phyloP scores from a whole-genome alignment of 495 filamentous ascomycete genomes.

The Aspergillus nanangensis region DNA sequence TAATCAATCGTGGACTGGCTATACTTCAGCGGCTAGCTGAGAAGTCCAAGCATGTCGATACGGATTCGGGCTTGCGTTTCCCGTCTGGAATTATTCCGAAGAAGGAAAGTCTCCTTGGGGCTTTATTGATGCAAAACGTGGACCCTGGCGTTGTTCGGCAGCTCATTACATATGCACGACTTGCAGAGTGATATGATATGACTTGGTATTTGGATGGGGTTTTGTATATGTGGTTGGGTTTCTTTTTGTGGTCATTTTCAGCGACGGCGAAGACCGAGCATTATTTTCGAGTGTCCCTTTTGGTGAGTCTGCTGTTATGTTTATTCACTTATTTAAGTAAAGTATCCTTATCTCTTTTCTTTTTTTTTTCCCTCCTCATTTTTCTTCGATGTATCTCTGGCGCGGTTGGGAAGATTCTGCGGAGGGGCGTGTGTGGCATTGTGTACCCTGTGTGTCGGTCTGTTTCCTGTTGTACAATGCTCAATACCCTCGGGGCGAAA shows the following conservation, averaged over 20 bases:
- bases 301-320: constrained; percentile 26
- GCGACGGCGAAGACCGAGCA: constrained; percentile 12
- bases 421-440: constrained; percentile 36
- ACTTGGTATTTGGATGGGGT: constrained; percentile 23
- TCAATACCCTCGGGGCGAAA: constrained; percentile 39
- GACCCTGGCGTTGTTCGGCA: constrained; percentile 63
- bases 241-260: constrained; percentile 18
- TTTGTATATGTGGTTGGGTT: constrained; percentile 12
- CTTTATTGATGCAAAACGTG: constrained; percentile 58
- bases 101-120: constrained; percentile 65
- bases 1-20: constrained; percentile 65
- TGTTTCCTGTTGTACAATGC: constrained; percentile 36
- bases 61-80: constrained; percentile 35
- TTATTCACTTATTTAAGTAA: constrained; percentile 19
- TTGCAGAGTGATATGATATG: constrained; percentile 39
- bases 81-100: constrained; percentile 64
- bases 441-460: constrained; percentile 23
- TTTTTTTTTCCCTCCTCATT: constrained; percentile 11
- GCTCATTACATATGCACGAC: constrained; percentile 64
- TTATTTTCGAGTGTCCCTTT: constrained; percentile 18
- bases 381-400: constrained; percentile 17
- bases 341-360: constrained; percentile 9
- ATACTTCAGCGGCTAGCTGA: constrained; percentile 67
- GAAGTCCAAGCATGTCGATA: constrained; percentile 62
- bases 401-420: constrained; percentile 24